Evolutionary conservation across 148 eudicot genomes (phyloP).

Genomic region (Salicornia ramosissima): DNA sequence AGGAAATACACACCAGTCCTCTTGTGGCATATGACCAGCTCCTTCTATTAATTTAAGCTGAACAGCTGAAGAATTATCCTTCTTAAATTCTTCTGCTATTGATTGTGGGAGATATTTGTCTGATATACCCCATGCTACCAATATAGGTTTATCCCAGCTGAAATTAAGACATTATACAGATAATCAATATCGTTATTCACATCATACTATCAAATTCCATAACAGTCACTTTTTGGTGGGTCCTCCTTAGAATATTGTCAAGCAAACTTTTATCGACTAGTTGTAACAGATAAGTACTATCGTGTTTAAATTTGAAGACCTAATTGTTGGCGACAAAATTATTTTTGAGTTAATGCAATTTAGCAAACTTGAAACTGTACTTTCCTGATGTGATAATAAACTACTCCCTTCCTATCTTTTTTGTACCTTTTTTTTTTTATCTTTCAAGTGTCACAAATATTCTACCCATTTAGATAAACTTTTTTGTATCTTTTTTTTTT

Average conservation of each 20-base stretch:
- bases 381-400: not conserved
- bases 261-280: not conserved
- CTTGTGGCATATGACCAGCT: slow-evolving; percentile 99
- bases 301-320: not conserved
- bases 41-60: slow-evolving; percentile 92
- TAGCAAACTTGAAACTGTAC: not conserved
- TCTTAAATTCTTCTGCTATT: slow-evolving; percentile 86
- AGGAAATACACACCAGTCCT: slow-evolving; percentile 67
- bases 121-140: slow-evolving; percentile 92
- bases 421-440: no score
- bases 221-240: not conserved
- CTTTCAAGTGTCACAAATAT: no score
- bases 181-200: not conserved
- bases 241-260: not conserved
- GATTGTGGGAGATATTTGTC: slow-evolving; percentile 91
- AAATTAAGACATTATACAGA: not conserved
- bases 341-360: not conserved
- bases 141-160: slow-evolving; percentile 87
- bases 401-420: no score
- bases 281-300: not conserved
- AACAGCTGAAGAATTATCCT: slow-evolving; percentile 56
- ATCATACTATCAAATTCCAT: not conserved
- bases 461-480: no score
- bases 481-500: no score
- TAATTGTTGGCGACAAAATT: not conserved